Base-by-base conservation (phyloP, 1,139 yeast genomes). In the Suhomyces guaymorum region DNA sequence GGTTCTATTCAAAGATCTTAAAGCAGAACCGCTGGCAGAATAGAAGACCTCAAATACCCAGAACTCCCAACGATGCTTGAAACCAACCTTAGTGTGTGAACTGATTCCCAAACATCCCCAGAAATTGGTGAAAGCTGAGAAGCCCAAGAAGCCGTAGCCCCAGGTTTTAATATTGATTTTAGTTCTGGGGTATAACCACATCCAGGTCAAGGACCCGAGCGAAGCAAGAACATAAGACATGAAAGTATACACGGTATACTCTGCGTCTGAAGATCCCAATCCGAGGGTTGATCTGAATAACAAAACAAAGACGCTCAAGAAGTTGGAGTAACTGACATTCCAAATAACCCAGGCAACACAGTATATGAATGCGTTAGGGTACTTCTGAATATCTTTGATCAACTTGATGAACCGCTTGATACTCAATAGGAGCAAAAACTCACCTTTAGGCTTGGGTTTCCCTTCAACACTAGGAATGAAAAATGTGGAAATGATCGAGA, bases 331-430 rank as follows among this genome's bases (percentile, higher is more conserved):
- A 7, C 61, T 56, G 8, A 68, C 63, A 37, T 70, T 66, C 75
- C 75, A 70, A 25, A 69, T 54, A 1, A 69, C 73, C 75, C 75
- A 70, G 0, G 68, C 58, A 15, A 66, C 30, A 50, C 72, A 66
- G 19, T 63, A 56, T 13, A 63, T 37, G 38, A 64, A 66, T 0
- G 74, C 75, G 35, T 66, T 52, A 2, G 66, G 69, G 39, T 66
- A 61, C 26, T 50, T 42, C 23, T 49, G 49, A 22, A 69, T 63
- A 23, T 53, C 48, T 28, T 46, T 53, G 11, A 62, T 21, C 33
- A 67, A 46, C 3, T 10, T 7, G 33, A 52, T 35, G 34, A 62
- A 52, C 32, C 72, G 48, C 33, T 54, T 61, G 11, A 60, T 33
- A 2, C 65, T 50, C 18, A 65, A 39, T 5, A 56, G 42, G 2